phyloP scores from a whole-genome alignment of 305 asterid species.

The Striga hermonthica region DNA sequence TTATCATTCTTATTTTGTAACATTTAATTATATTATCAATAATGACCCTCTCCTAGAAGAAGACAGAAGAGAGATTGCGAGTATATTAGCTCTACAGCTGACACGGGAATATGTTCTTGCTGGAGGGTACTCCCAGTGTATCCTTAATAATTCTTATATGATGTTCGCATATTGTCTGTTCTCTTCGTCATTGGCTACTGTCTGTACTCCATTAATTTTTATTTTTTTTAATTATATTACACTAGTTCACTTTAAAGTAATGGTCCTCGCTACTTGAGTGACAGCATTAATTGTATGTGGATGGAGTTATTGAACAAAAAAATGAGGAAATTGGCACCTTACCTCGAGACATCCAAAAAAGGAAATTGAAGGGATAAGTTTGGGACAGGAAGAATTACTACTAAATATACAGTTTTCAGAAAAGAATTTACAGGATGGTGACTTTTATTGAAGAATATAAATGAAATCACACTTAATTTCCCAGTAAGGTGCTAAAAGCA shows the following conservation, averaged over 20 bases:
- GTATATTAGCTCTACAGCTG: too few species aligned
- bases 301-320: not conserved
- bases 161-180: too few species aligned
- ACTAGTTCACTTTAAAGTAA: constrained; percentile 12
- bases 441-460: constrained; percentile 1
- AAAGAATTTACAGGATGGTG: constrained; percentile 16
- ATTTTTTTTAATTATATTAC: not conserved
- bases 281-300: constrained; percentile 1
- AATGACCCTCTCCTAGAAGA: too few species aligned
- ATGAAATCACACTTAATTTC: constrained; percentile 9
- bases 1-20: too few species aligned
- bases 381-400: not conserved
- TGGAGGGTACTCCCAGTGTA: too few species aligned
- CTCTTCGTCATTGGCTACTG: too few species aligned
- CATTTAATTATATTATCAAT: too few species aligned
- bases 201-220: too few species aligned
- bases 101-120: too few species aligned
- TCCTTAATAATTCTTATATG: too few species aligned
- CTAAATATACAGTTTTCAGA: constrained; percentile 6
- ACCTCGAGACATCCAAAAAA: constrained; percentile 2
- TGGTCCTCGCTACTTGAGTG: not conserved
- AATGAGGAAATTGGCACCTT: constrained; percentile 13
- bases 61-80: too few species aligned
- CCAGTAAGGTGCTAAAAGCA: not conserved
- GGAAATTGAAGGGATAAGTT: constrained; percentile 3